Evolutionary conservation across 23 red algal species (phyloP).

Genomic region (Porphyridium purpureum): DNA sequence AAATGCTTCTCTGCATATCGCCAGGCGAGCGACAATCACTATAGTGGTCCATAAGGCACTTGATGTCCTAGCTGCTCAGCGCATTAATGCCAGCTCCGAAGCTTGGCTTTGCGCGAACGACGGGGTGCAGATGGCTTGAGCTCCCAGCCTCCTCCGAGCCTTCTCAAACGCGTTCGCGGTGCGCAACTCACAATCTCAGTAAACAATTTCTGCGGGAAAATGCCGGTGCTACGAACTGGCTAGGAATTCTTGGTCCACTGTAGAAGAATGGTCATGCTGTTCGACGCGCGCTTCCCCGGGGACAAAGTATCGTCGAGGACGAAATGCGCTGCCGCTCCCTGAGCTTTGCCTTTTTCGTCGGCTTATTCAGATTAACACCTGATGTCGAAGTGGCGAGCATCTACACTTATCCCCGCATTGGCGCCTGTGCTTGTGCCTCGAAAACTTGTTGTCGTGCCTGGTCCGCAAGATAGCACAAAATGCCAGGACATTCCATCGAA

Average conservation of each 20-base stretch:
- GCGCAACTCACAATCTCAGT: not conserved
- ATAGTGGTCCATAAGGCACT: slow-evolving; percentile 24
- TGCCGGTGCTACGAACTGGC: slow-evolving; percentile 33
- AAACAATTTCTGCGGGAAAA: slow-evolving; percentile 25
- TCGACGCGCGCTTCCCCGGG: slow-evolving; percentile 9
- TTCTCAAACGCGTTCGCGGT: slow-evolving; percentile 17
- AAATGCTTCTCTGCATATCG: slow-evolving; percentile 37
- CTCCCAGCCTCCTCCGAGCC: slow-evolving; percentile 4
- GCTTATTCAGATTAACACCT: not conserved
- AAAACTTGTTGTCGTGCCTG: slow-evolving; percentile 9
- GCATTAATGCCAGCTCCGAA: slow-evolving; percentile 37
- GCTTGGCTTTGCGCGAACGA: slow-evolving; percentile 31
- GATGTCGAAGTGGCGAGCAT: not conserved
- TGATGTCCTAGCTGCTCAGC: slow-evolving; percentile 29
- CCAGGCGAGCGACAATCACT: slow-evolving; percentile 25
- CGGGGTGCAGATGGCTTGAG: slow-evolving; percentile 9
- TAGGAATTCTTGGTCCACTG: slow-evolving; percentile 36
- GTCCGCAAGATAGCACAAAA: slow-evolving; percentile 19
- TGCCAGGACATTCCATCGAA: slow-evolving; percentile 6
- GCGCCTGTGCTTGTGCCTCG: slow-evolving; percentile 3
- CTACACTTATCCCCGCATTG: slow-evolving; percentile 1
- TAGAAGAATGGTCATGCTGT: slow-evolving; percentile 11
- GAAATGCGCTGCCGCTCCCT: slow-evolving; percentile 9
- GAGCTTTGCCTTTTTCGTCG: slow-evolving; percentile 1
- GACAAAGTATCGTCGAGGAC: slow-evolving; percentile 33